phyloP scores from a whole-genome alignment of 345 rosid species.

The Syzygium oleosum region DNA sequence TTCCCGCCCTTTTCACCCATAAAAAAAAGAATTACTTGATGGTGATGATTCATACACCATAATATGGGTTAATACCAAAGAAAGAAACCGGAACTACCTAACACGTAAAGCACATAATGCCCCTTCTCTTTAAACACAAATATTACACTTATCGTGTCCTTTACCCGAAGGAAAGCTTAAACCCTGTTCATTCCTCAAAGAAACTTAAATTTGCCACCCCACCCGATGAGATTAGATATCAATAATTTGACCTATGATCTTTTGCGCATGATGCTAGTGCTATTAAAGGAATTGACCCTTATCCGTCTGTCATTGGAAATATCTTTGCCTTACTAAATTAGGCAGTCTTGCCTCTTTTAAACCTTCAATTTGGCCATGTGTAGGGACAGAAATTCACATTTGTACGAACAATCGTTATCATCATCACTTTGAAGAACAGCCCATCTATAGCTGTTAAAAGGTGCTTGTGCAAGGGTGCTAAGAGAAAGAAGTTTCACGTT shows the following conservation, averaged over 20 bases:
- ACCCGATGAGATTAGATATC: not conserved
- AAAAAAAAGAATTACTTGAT: not conserved
- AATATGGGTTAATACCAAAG: not conserved
- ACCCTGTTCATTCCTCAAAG: not conserved
- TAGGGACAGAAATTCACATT: not conserved
- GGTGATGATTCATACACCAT: not conserved
- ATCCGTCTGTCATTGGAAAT: not conserved
- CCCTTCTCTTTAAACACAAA: not conserved
- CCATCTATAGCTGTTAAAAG: no score
- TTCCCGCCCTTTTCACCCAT: not conserved
- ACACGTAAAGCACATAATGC: not conserved
- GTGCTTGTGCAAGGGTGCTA: not conserved
- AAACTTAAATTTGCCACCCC: not conserved
- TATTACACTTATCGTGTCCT: no score
- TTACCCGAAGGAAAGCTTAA: not conserved
- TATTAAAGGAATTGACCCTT: not conserved
- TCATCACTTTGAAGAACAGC: not conserved
- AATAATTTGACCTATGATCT: not conserved
- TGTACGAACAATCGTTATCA: accelerated
- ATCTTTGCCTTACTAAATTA: not conserved
- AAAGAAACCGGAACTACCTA: not conserved
- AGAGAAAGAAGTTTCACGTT: not conserved
- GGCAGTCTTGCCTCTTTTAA: not conserved
- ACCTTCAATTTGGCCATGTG: not conserved
- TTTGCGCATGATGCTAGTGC: not conserved